Conservation (phyloP, 1,284 basidiomycete species). For the Heterobasidion parviporum region DNA sequence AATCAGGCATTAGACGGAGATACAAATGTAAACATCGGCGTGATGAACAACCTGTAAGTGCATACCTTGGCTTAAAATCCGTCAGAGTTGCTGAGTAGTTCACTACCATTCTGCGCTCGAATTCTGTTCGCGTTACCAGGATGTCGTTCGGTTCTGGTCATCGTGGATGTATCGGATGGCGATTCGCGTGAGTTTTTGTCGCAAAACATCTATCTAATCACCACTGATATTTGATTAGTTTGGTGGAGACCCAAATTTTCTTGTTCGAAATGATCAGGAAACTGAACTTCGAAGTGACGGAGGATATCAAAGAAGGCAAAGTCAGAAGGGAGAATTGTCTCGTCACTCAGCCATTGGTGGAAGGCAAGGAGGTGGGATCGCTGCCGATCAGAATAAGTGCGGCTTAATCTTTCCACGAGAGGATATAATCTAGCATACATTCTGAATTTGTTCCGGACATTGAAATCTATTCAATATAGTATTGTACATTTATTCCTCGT, state of each 20-base stretch:
- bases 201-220: neutral
- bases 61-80: neutral
- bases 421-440: too few species aligned
- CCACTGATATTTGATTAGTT: neutral
- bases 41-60: constrained; percentile 29
- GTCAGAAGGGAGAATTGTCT: neutral
- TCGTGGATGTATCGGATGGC: constrained; percentile 42
- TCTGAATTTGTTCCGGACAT: too few species aligned
- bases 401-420: too few species aligned
- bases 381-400: neutral
- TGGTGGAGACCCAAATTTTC: neutral
- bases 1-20: neutral
- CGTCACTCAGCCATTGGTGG: neutral
- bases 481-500: too few species aligned
- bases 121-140: constrained; percentile 14
- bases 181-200: constrained; percentile 27
- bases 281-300: neutral
- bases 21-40: constrained; percentile 23
- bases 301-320: neutral
- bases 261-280: neutral
- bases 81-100: neutral
- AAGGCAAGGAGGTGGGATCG: neutral
- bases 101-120: neutral
- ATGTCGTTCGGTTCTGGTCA: constrained; percentile 43
- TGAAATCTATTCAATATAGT: too few species aligned